These are phyloP conservation scores for Scedosporium apiospermum DNA, from an alignment of 2,329 filamentous ascomycete species.

Conservation along the genomic window DNA sequence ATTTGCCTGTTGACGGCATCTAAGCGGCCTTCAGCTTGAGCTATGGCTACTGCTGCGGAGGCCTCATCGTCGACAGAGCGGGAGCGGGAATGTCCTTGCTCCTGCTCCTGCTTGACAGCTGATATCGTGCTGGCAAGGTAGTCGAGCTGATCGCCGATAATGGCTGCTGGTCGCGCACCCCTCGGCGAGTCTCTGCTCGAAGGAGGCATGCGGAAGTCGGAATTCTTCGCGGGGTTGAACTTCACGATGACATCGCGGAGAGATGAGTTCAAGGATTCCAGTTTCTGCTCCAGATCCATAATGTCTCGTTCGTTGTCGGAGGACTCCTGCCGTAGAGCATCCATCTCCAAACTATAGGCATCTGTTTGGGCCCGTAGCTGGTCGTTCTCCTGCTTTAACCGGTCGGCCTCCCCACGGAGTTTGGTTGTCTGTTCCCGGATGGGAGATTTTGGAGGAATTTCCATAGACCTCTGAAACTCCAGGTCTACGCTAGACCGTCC, in stretches of 20 bases:
- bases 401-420: conserved; percentile 37
- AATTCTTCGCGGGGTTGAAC: conserved; percentile 47
- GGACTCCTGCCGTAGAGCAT: conserved; percentile 23
- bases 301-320: conserved; percentile 39
- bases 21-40: conserved; percentile 45
- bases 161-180: conserved; percentile 31
- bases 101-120: conserved; percentile 49
- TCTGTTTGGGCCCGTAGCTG: conserved; percentile 23
- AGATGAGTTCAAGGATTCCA: conserved; percentile 59
- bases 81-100: conserved; percentile 18
- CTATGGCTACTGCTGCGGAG: conserved; percentile 9
- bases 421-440: conserved; percentile 43
- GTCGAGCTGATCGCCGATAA: conserved; percentile 50
- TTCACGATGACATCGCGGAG: conserved; percentile 58
- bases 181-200: conserved; percentile 15
- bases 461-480: conserved; percentile 53
- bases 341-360: conserved; percentile 23
- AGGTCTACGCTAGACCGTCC: conserved; percentile 56
- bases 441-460: conserved; percentile 50
- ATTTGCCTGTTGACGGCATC: conserved; percentile 56
- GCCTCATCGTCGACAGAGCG: conserved; percentile 9
- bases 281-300: conserved; percentile 50
- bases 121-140: conserved; percentile 61
- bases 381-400: conserved; percentile 34
- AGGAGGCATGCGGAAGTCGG: conserved; percentile 34